Evolutionary conservation across 495 filamentous ascomycete species (phyloP), one percentile per base, ranked within the genome.

Genomic region (Penicillium flavigenum): DNA sequence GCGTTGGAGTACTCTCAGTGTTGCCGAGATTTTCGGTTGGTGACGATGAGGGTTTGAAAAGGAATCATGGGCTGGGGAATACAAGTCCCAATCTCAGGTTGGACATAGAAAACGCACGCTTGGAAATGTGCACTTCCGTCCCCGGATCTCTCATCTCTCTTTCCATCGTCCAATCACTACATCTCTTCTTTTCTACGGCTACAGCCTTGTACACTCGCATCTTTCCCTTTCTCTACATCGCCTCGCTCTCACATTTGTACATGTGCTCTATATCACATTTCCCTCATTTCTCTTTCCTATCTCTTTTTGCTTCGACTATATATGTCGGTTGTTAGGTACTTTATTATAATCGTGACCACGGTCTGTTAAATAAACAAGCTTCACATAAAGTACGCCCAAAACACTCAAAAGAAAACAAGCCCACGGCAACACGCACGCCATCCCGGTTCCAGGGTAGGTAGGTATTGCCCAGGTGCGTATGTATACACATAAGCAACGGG

Each of bases 1-100:
- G 31, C 76, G 91, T 56, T 83, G 76, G 63, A 96, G 88, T 66
- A 83, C 82, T 3, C 57, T 88, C 45, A 91, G 90, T 65, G 86
- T 97, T 26, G 84, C 83, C 5, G 90, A 96, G 63, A 84, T 97
- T 11, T 98, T 98, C 81, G 93, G 95, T 34, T 95, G 87, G 83
- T 77, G 55, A 65, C 14, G 9, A 0, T 45, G 9, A 24, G 22
- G 11, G 11, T 17, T 19, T 17, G 36, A 17, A 4, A 27, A 47
- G 45, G 45, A 31, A 19, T 10, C 10, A 12, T 5, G 26, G 6
- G 4, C 24, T 19, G 42, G 20, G 20, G 16, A 31, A 19, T 47
- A 22, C 22, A 17, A 2, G n/a, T 31, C 16, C 8, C 36, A 39
- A 31, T 29, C 27, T 17, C n/a, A 10, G 9, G 26, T 10, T 29